Evolutionary conservation across 805 yeast genomes (phyloP).

Genomic region (Suhomyces tanzawaensis): DNA sequence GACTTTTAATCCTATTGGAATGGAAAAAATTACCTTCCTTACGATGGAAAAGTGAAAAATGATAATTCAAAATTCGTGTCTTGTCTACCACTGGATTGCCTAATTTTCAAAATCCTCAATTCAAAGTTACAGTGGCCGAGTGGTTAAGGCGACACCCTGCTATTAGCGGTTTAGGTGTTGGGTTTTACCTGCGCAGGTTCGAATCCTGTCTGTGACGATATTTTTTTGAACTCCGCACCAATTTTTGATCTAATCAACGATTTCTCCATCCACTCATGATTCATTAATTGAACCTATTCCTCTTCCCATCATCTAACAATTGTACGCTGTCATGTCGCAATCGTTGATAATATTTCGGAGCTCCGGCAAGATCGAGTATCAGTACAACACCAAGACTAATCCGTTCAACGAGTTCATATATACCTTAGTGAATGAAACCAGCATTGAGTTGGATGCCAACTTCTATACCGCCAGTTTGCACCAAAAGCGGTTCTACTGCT

Average conservation of each 20-base stretch:
- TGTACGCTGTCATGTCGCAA: conserved; percentile 44
- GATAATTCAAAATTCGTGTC: no score
- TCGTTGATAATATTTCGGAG: conserved; percentile 35
- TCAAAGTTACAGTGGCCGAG: conserved; percentile 34
- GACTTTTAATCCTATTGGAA: no score
- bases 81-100: no score
- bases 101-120: no score
- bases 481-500: conserved; percentile 37
- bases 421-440: conserved; percentile 34
- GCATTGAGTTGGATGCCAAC: conserved; percentile 29
- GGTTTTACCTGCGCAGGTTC: conserved; percentile 52
- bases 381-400: conserved; percentile 31
- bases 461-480: conserved; percentile 30
- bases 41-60: no score
- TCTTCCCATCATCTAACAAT: no score
- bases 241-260: conserved; percentile 1
- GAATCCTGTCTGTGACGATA: conserved; percentile 51
- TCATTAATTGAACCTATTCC: no score
- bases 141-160: conserved; percentile 36
- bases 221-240: conserved; percentile 17
- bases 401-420: conserved; percentile 41
- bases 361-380: conserved; percentile 38
- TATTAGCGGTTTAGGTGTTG: conserved; percentile 19
- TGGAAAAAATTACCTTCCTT: no score
- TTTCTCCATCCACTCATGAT: background rate